phyloP scores from a whole-genome alignment of 1,284 basidiomycete species.

The Puccinia coronata region DNA sequence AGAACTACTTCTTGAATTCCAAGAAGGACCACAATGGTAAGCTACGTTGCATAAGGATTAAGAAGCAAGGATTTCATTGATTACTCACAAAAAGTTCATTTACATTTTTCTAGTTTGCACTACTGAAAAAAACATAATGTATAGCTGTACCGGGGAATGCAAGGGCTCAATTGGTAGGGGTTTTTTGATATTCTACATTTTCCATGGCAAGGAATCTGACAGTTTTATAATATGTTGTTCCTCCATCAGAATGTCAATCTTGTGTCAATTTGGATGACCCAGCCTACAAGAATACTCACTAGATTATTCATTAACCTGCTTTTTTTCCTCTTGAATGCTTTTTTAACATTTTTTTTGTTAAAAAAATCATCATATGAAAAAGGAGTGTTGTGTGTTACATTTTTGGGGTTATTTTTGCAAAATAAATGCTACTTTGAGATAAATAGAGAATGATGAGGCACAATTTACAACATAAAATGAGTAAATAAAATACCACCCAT shows the following conservation, averaged over 20 bases:
- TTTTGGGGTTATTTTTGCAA: too few relatives aligned
- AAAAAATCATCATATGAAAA: too few relatives aligned
- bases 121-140: not conserved
- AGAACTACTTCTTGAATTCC: slow-evolving; percentile 2
- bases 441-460: too few relatives aligned
- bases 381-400: too few relatives aligned
- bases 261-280: slow-evolving; percentile 14
- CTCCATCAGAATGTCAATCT: not conserved
- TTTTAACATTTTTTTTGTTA: too few relatives aligned
- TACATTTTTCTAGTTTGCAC: not conserved
- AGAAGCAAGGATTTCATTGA: not conserved
- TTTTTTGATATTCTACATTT: not conserved
- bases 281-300: not conserved
- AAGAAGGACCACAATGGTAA: slow-evolving; percentile 5
- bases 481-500: too few relatives aligned
- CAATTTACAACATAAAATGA: too few relatives aligned
- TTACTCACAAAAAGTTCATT: not conserved
- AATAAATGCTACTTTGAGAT: too few relatives aligned
- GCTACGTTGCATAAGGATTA: not conserved
- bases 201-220: not conserved
- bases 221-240: too few relatives aligned
- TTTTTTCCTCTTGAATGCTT: too few relatives aligned
- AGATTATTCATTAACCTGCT: too few relatives aligned
- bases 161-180: not conserved
- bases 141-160: slow-evolving; percentile 10